Percentiles rank a stretch among this genome's conserved stretches.
Conservation (phyloP, 441 rosid genomes). For the Erysimum cheiri region DNA sequence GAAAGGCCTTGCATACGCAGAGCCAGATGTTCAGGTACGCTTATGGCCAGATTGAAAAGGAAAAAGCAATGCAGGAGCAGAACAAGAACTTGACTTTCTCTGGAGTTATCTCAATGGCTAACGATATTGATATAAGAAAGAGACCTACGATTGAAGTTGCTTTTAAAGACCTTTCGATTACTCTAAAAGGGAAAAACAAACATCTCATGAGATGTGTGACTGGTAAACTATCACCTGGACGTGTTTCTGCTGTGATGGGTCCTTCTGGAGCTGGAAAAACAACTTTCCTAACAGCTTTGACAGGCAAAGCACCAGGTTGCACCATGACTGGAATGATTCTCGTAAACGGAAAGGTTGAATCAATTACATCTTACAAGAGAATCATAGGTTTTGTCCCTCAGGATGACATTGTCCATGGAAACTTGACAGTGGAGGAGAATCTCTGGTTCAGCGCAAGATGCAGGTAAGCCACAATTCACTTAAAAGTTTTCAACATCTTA, state of each 20-base stretch:
- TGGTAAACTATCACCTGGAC: slow-evolving; percentile 87
- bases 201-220: slow-evolving; percentile 88
- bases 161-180: slow-evolving; percentile 84
- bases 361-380: slow-evolving; percentile 86
- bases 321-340: slow-evolving; percentile 70
- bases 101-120: slow-evolving; percentile 89
- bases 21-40: slow-evolving; percentile 98
- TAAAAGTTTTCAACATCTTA: background rate
- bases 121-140: slow-evolving; percentile 66
- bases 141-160: slow-evolving; percentile 78
- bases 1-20: slow-evolving; percentile 80
- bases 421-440: slow-evolving; percentile 95
- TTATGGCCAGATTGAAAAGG: slow-evolving; percentile 93
- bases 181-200: slow-evolving; percentile 80
- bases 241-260: slow-evolving; percentile 98
- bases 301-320: slow-evolving; percentile 90
- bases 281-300: slow-evolving; percentile 91
- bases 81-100: slow-evolving; percentile 88
- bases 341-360: slow-evolving; percentile 76
- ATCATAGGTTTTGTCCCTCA: slow-evolving; percentile 96
- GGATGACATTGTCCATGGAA: slow-evolving; percentile 98
- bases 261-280: slow-evolving; percentile 99
- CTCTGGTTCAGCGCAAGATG: slow-evolving; percentile 99
- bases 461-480: slow-evolving; percentile 61
- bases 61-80: slow-evolving; percentile 89